Evolutionary conservation across 1,284 basidiomycete genomes (phyloP), one percentile per base, ranked within the genome.

Genomic region (Papiliotrema flavescens): DNA sequence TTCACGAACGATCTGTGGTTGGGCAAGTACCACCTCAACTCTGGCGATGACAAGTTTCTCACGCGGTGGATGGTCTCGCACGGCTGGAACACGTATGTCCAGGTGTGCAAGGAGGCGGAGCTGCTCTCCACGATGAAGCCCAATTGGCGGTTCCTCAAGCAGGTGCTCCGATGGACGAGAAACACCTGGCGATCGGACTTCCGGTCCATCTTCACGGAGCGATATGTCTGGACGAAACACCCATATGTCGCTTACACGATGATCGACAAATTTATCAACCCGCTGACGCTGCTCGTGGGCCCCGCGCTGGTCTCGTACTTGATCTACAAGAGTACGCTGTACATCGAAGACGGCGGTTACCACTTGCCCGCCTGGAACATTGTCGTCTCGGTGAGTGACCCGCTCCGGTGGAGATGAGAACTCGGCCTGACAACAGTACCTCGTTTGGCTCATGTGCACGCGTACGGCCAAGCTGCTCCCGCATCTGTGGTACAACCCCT

Each of bases 41-140:
- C 88, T 3, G 89, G 89, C 34, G 90, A 93, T 78, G 90, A 93
- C 81, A 94, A 94, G 77, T 94, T 91, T 78, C 79, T 94, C 69
- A 94, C 91, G n/a, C 80, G 91, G 35, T 95, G 91, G 91, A 91
- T 93, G 88, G 90, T 94, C 58, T 86, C 84, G 70, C 89, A 93
- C 70, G 90, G 90, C 17, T 95, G 91, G 91, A 87, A 82, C 74
- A 94, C 90, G 17, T 92, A 91, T 73, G 89, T 93, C 43, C 91
- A 94, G 73, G 87, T 86, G 67, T 93, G 89, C 80, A 85, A 85
- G 71, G 90, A 93, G 77, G 90, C 89, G 15, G 90, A 93, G 77
- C 79, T 94, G 39, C 79, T 92, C 51, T 89, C 86, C 75, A 94
- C 90, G 49, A 95, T 93, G 90, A 95, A 95, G 76, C 90, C 90